Base-by-base conservation (phyloP, 768 basidiomycete genomes). In the Cystobasidiopsis lactophilus region DNA sequence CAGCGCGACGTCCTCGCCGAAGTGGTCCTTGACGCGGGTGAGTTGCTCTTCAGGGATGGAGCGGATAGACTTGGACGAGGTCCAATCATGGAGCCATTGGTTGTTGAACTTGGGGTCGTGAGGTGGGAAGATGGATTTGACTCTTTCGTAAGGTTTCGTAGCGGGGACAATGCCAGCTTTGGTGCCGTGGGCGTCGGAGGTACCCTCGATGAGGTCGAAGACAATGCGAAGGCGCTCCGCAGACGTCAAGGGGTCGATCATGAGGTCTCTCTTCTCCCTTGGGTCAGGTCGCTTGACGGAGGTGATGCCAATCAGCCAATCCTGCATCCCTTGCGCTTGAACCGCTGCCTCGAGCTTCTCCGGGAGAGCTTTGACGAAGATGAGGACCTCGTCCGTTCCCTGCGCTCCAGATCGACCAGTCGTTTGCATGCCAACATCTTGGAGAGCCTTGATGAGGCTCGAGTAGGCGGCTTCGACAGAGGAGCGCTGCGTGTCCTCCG, bases 81-180 rank as follows among this genome's bases (percentile, higher is more conserved):
- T 77, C 82, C 86, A 86, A 10, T 74, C 68, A 23, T 74, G 73
- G 50, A 84, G 73, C 86, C 86, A 89, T 0, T 67, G 60, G 9
- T 79, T 73, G 65, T 91, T 85, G 68, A 84, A 83, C 43, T 74
- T 69, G 18, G 76, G 74, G 66, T 95, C 80, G 61, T 96, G 91
- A 7, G 95, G 70, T 1, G 79, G 76, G 70, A 85, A 77, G 49
- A 93, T 74, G 21, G 77, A 77, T 59, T 84, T 78, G 7, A 93
- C 74, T 47, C 82, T 75, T 57, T 78, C 74, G 84, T 85, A 95
- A 50, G 77, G 74, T 14, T 73, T 66, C 23, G 19, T 18, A 11
- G 19, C 27, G 45, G 29, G 24, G 3, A 29, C 45, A 18, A 47
- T 47, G 24, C n/a, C 45, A 16, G 45, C 45, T 23, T n/a, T n/a